Evolutionary conservation across 2,329 filamentous ascomycete species (phyloP), one percentile per base, ranked within the genome.

Genomic region (Monilinia vaccinii-corymbosi): DNA sequence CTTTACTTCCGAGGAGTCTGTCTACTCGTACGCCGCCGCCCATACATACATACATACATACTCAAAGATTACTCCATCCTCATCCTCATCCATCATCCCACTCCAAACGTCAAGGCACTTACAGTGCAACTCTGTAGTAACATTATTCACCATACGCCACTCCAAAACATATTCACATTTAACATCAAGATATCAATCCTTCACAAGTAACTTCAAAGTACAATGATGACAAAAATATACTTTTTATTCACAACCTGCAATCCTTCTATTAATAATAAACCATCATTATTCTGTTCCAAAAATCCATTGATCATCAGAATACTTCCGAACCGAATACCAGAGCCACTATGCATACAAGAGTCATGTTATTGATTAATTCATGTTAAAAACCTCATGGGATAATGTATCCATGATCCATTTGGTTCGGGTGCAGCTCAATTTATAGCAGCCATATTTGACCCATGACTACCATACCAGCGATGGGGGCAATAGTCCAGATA

Each of bases 371-470:
- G 51, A 44, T 34, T 55, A 55, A 55, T 55, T 44, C 14, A 28
- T 53, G 21, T 32, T 31, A 53, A 32, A 32, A 31, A 44, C 31
- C 18, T 55, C n/a, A 44, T 44, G 38, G 44, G 6, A 55, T 44
- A 55, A 53, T 13, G 23, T 55, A 44, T 44, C n/a, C 28, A 31
- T 23, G 13, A 13, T 5, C 28, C n/a, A 23, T 21, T 31, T 32
- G 8, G 23, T 44, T 44, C 13, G 14, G 4, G 9, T 23, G 28
- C 25, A 23, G 18, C 38, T 44, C 13, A 16, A 36, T 47, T 56
- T 34, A 58, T 9, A 58, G 47, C 31, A 58, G 45, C 56, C 56
- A 58, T 21, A 58, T 42, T 34, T 58, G 56, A 25, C 56, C 56
- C 46, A 52, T 52, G 11, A 58, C 44, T 16, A 58, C 47, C 36